phyloP scores from a whole-genome alignment of 2,329 filamentous ascomycete genomes.

The Botrytis paeoniae region DNA sequence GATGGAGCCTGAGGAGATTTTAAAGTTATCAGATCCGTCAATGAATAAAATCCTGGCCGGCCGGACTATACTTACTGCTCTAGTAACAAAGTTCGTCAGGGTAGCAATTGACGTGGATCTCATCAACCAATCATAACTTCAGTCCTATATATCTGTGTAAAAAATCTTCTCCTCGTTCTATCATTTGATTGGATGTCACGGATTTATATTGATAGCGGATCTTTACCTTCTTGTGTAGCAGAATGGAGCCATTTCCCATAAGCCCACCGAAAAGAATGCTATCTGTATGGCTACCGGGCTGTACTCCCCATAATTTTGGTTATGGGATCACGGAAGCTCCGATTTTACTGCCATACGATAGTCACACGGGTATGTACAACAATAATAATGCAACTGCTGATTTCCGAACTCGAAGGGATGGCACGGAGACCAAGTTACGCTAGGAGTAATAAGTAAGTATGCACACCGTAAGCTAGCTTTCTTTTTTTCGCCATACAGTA shows the following conservation, averaged over 20 bases:
- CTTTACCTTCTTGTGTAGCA: neutral
- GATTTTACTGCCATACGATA: neutral
- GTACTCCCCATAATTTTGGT: neutral
- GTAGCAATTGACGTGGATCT: neutral
- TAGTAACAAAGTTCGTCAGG: neutral
- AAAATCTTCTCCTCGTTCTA: neutral
- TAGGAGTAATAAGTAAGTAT: neutral
- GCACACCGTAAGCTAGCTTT: neutral
- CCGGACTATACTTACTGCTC: neutral
- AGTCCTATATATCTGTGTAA: neutral
- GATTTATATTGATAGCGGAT: neutral
- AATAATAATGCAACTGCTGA: neutral
- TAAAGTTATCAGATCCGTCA: constrained; percentile 17
- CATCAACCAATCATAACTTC: neutral
- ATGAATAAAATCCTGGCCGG: neutral
- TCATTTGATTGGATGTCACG: neutral
- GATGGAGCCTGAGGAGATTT: neutral
- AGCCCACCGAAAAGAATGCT: neutral
- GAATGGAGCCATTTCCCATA: neutral
- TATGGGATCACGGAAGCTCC: neutral
- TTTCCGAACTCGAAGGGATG: neutral
- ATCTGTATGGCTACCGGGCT: neutral
- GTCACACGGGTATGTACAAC: neutral
- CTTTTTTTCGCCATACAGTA: neutral
- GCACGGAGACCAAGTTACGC: neutral